These are phyloP conservation scores for Exophiala calicioides DNA, from an alignment of 2,329 filamentous ascomycete species.

Conservation along the genomic window DNA sequence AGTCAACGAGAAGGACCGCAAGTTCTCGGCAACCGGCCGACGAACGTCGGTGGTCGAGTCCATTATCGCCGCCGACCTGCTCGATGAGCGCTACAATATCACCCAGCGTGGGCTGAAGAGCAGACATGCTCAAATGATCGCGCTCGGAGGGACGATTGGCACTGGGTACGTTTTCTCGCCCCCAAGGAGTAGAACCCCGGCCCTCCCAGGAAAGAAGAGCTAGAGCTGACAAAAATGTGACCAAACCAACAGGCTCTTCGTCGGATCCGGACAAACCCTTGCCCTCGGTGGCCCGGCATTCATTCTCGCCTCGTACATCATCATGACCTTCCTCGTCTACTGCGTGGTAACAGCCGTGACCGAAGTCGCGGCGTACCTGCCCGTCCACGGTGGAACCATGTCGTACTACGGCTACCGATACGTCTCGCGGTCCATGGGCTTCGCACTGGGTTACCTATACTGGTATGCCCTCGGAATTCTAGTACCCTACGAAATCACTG, in stretches of 20 bases:
- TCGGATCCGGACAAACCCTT: slow-evolving; percentile 28
- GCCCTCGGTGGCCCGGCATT: slow-evolving; percentile 29
- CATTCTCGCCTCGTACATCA: slow-evolving; percentile 30
- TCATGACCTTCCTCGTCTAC: slow-evolving; percentile 48
- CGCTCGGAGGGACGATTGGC: slow-evolving; percentile 30
- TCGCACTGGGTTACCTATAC: slow-evolving; percentile 48
- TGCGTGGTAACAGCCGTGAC: slow-evolving; percentile 50
- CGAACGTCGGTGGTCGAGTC: slow-evolving; percentile 28
- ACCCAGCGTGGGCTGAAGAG: slow-evolving; percentile 46
- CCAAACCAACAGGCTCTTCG: slow-evolving; percentile 26
- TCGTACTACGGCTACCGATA: slow-evolving; percentile 47
- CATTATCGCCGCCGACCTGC: slow-evolving; percentile 43
- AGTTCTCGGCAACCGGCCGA: slow-evolving; percentile 13
- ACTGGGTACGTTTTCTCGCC: slow-evolving; percentile 26
- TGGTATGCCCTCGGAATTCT: slow-evolving; percentile 52
- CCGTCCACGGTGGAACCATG: slow-evolving; percentile 47
- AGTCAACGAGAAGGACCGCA: slow-evolving; percentile 14
- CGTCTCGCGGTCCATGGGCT: slow-evolving; percentile 44
- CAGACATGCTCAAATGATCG: slow-evolving; percentile 44
- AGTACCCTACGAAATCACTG: slow-evolving; percentile 62
- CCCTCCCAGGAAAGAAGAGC: too few relatives aligned
- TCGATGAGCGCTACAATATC: slow-evolving; percentile 43
- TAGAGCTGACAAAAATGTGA: slow-evolving; percentile 1
- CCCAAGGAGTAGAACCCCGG: too few relatives aligned
- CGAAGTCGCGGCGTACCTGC: slow-evolving; percentile 46